Conservation (phyloP, 352 stramenopile genomes). For the Phytophthora boehmeriae region DNA sequence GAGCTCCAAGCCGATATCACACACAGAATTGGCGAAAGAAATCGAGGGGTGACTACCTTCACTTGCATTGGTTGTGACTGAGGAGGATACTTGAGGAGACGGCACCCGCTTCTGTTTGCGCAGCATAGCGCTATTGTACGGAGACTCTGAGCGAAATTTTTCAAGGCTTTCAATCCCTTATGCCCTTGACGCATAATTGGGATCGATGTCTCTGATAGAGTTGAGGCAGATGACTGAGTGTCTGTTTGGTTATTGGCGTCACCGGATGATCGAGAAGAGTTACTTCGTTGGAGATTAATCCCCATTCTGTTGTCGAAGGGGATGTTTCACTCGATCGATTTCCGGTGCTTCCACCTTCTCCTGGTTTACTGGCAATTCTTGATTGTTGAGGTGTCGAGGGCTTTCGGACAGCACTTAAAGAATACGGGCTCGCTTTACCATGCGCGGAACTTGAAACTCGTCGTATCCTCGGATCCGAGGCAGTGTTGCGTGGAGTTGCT, state of each 20-base stretch:
- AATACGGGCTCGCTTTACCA: slow-evolving; percentile 30
- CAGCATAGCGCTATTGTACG: slow-evolving; percentile 48
- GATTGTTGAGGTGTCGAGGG: slow-evolving; percentile 27
- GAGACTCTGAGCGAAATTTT: slow-evolving; percentile 61
- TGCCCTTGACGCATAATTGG: slow-evolving; percentile 67
- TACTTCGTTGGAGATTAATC: neutral
- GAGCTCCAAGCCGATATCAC: slow-evolving; percentile 69
- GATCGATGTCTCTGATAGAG: slow-evolving; percentile 12
- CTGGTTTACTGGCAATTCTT: slow-evolving; percentile 7
- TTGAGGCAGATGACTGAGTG: slow-evolving; percentile 5
- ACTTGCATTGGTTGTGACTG: neutral
- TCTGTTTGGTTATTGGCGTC: slow-evolving; percentile 21
- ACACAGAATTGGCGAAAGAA: slow-evolving; percentile 47
- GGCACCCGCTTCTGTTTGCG: slow-evolving; percentile 28
- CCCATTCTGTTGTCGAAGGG: slow-evolving; percentile 4
- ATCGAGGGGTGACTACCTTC: slow-evolving; percentile 9
- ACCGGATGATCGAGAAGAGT: slow-evolving; percentile 6
- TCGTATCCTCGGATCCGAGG: slow-evolving; percentile 21
- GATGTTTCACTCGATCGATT: slow-evolving; percentile 17
- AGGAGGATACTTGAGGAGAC: slow-evolving; percentile 10
- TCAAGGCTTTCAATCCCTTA: slow-evolving; percentile 69
- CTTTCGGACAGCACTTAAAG: slow-evolving; percentile 18
- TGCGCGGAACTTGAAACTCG: slow-evolving; percentile 35
- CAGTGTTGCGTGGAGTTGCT: slow-evolving; percentile 4
- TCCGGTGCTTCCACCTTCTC: neutral